phyloP scores from a whole-genome alignment of 2,329 filamentous ascomycete species.

The Tympanopsis confertula region DNA sequence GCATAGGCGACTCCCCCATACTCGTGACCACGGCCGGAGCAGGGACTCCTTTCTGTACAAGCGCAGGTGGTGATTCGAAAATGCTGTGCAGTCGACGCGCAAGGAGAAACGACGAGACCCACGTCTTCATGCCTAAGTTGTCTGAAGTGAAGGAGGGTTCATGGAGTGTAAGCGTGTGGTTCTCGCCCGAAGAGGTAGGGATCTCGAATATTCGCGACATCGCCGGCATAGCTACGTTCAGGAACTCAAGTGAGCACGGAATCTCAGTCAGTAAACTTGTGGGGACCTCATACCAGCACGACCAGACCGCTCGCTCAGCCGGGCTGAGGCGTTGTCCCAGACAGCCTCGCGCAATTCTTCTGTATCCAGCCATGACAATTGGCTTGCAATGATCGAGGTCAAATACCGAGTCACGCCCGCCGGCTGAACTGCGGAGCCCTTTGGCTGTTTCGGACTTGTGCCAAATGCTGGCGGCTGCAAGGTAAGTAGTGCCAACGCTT shows the following conservation, averaged over 20 bases:
- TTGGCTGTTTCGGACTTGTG: constrained; percentile 4
- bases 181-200: constrained; percentile 21
- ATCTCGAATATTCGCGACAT: constrained; percentile 46
- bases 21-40: background rate
- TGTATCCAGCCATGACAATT: constrained; percentile 33
- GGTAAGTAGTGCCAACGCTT: constrained; percentile 37
- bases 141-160: constrained; percentile 55
- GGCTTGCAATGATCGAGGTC: constrained; percentile 34
- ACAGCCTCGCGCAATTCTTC: constrained; percentile 33
- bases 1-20: background rate
- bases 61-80: background rate
- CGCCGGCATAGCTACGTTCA: constrained; percentile 37
- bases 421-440: constrained; percentile 9
- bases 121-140: constrained; percentile 59
- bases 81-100: constrained; percentile 36
- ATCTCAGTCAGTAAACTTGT: background rate
- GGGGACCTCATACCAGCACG: constrained; percentile 22
- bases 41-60: no score
- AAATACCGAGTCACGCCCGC: constrained; percentile 29
- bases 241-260: background rate
- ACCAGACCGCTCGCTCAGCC: constrained; percentile 52
- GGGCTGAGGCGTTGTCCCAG: constrained; percentile 46
- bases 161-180: constrained; percentile 39
- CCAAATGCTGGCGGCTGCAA: constrained; percentile 41
- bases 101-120: constrained; percentile 54